Base-by-base conservation (phyloP, 2,329 filamentous ascomycete genomes). In the Beauveria medogensis region DNA sequence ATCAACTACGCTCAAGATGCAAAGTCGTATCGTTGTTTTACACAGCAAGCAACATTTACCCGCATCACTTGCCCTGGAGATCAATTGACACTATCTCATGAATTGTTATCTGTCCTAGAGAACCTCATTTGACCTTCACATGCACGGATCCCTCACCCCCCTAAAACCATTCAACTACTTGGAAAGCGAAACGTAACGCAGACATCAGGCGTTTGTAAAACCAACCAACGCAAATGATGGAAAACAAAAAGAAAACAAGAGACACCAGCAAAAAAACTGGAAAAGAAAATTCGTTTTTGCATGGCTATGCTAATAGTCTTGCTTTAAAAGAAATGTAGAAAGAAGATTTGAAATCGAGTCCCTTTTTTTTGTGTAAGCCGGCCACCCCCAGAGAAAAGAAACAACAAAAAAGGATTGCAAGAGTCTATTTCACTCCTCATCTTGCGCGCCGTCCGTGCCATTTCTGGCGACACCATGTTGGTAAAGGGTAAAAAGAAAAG, bases 251-350 rank as follows among this genome's bases (percentile, higher is more conserved):
- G 7, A 14, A 2, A 7, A 48, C 0, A 50, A 24, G 20, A 40
- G n/a, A 26, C 18, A 30, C 16, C 12, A 3, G 24, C 26, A 8
- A 30, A 51, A 30, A n/a, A 14, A 20, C 26, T 16, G 6, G n/a
- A 58, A 24, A 24, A 22, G 3, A 43, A 14, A 50, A 22, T 41
- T 41, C 12, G 24, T 28, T 22, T 43, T 10, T 30, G 44, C 55
- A 50, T 51, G 55, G 46, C 55, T 50, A 57, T 57, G 55, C 55
- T 57, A 48, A 40, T 57, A 57, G 28, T 48, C 30, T 28, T 57
- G 55, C 30, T 28, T 47, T 41, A 24, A 28, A 44, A 55, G 20
- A 20, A 28, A 26, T 26, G 26, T 37, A 40, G n/a, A 24, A 47
- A 28, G 8, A 53, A 26, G 24, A 46, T n/a, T n/a, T n/a, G 9